phyloP scores from a whole-genome alignment of 202 grass and related monocot genomes.

The Zoysia matrella region DNA sequence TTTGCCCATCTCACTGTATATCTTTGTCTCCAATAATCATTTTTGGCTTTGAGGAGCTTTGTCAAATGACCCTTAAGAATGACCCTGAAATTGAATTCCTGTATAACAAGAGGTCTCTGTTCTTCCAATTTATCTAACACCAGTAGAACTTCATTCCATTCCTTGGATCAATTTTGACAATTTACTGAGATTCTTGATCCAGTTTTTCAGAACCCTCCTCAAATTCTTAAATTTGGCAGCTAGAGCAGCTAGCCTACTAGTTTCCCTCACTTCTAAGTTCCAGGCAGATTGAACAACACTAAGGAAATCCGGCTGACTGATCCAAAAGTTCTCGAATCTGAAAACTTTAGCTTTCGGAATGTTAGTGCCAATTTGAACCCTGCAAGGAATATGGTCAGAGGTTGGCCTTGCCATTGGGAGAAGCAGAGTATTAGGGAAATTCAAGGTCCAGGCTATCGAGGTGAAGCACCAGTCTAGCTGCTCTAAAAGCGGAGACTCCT shows the following conservation, averaged over 20 bases:
- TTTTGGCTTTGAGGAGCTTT: background rate
- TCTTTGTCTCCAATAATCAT: background rate
- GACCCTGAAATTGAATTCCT: no score
- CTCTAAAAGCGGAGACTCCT: background rate
- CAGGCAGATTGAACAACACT: background rate
- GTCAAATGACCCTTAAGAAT: background rate
- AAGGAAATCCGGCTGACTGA: fast-evolving
- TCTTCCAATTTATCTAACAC: background rate
- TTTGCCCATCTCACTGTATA: background rate
- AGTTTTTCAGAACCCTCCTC: background rate
- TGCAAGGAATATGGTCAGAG: background rate
- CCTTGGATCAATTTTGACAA: background rate
- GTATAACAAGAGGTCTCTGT: background rate
- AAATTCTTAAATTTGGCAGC: background rate
- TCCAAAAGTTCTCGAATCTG: background rate
- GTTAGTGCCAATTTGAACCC: background rate
- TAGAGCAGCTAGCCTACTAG: background rate
- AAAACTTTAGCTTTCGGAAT: background rate
- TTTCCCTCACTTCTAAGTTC: background rate
- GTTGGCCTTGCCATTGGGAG: fast-evolving
- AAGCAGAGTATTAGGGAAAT: background rate
- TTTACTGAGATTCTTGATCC: background rate
- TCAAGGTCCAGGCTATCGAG: fast-evolving
- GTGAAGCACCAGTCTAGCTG: background rate
- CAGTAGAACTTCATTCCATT: background rate